Percentiles rank a stretch among this genome's conserved stretches.
phyloP scores from a whole-genome alignment of 257 asterid species.

The Schizonepeta tenuifolia region DNA sequence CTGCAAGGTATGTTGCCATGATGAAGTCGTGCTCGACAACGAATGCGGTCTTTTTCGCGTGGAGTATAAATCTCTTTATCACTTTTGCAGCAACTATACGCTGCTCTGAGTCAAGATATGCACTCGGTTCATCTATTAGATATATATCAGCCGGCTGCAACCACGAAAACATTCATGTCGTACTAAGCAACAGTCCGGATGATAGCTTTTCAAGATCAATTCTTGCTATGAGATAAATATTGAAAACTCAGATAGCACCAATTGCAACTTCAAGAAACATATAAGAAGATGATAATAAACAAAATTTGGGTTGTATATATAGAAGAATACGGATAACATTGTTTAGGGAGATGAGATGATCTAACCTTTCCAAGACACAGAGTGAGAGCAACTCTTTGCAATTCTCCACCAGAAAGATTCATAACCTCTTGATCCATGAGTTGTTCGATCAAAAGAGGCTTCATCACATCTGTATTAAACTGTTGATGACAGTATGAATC shows the following conservation, averaged over 20 bases:
- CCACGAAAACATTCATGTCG: not conserved
- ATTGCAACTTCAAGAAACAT: not conserved
- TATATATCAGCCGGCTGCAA: constrained; percentile 99
- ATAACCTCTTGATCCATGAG: constrained; percentile 96
- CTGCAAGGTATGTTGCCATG: constrained; percentile 99
- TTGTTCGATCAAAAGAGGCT: constrained; percentile 96
- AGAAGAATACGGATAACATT: constrained; percentile 14
- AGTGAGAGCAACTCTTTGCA: constrained; percentile 92
- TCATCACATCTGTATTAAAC: constrained; percentile 94
- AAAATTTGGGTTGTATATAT: not conserved
- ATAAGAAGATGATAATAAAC: not conserved
- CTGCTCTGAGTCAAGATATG: constrained; percentile 98
- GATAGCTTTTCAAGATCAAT: too few relatives aligned
- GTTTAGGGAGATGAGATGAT: not conserved
- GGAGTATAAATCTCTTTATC: constrained; percentile 94
- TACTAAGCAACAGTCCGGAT: not conserved
- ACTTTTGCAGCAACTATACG: constrained; percentile 98
- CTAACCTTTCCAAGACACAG: constrained; percentile 97
- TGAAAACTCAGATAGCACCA: not conserved
- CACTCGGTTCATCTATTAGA: constrained; percentile 95
- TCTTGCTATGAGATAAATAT: not conserved
- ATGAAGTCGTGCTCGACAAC: constrained; percentile 97
- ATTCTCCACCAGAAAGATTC: constrained; percentile 99
- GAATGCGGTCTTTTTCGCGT: constrained; percentile 94
- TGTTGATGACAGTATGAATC: constrained; percentile 93